Evolutionary conservation across 1,284 basidiomycete genomes (phyloP), one percentile per base, ranked within the genome.

Genomic region (Tylopilus sp.): DNA sequence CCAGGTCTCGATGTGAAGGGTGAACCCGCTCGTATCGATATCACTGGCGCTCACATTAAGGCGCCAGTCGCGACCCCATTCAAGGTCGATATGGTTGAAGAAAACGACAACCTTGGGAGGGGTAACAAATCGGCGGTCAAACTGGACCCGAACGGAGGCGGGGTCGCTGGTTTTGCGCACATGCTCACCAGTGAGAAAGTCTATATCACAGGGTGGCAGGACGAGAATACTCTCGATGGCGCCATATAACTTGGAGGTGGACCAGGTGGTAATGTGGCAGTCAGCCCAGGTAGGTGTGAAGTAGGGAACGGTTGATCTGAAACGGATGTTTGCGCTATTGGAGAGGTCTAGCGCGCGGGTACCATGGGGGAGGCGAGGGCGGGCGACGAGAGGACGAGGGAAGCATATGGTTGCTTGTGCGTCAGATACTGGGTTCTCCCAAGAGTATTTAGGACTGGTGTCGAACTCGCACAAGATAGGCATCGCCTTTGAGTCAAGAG

Each of bases 101-200:
- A 74, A 74, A 1, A 71, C 62, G 15, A 73, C 56, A 19, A 73
- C 71, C 33, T 64, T 69, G 29, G 73, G 73, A 19, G 73, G 69
- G 6, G 71, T 75, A 47, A 67, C 54, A 19, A 75, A 72, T 10
- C 22, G 60, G 29, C 71, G 71, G n/a, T 70, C 73, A 59, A 72
- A 72, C 15, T 58, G 10, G 53, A 72, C 5, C 8, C 66, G 64
- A 52, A 64, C 57, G 4, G 64, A 52, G 1, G 64, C 4, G 4
- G 73, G 57, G 8, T 57, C 52, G 0, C 18, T n/a, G 4, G n/a
- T 18, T 26, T 2, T 16, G 13, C 69, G 66, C 18, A 15, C 33
- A 29, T 65, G 56, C 56, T 72, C 69, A 4, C 71, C 73, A 1
- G 71, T 70, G 29, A 73, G 71, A 29, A 75, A 73, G 8, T 75